These are phyloP conservation scores for Hypericum perforatum DNA, from an alignment of 345 rosid genomes.

Conservation along the genomic window DNA sequence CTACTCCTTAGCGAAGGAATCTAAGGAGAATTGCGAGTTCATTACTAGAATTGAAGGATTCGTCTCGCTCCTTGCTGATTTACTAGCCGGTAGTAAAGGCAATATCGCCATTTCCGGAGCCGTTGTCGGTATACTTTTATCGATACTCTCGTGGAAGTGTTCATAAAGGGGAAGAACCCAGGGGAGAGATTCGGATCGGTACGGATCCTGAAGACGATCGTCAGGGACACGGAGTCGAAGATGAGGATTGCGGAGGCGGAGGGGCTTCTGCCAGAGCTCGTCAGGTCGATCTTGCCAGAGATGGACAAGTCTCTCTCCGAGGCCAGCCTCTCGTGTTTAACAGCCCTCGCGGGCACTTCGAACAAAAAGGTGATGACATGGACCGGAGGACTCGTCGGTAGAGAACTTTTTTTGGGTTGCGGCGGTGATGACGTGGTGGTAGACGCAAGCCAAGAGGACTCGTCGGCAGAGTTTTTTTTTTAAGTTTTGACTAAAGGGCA, in stretches of 20 bases:
- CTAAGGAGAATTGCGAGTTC: slow-evolving; percentile 45
- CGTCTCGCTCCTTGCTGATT: slow-evolving; percentile 36
- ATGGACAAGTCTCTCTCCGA: slow-evolving; percentile 44
- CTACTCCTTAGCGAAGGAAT: slow-evolving; percentile 27
- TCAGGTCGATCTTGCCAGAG: too few relatives aligned
- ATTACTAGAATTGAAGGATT: slow-evolving; percentile 41
- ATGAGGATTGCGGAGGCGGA: slow-evolving; percentile 42
- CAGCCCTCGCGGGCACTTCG: slow-evolving; percentile 38
- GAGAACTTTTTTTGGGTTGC: too few relatives aligned
- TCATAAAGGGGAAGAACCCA: too few relatives aligned
- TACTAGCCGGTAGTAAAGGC: slow-evolving; percentile 21
- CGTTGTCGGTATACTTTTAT: slow-evolving; percentile 36
- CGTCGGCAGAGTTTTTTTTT: too few relatives aligned
- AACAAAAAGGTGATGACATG: slow-evolving; percentile 41
- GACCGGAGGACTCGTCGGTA: too few relatives aligned
- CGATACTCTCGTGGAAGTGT: slow-evolving; percentile 39
- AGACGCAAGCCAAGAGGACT: too few relatives aligned
- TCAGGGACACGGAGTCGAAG: slow-evolving; percentile 47
- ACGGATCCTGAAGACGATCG: slow-evolving; percentile 45
- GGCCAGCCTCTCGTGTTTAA: slow-evolving; percentile 44
- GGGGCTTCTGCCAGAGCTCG: too few relatives aligned
- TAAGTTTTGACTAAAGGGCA: too few relatives aligned
- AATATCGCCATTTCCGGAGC: slow-evolving; percentile 24
- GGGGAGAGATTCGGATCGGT: too few relatives aligned
- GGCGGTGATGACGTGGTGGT: too few relatives aligned